Conservation (phyloP, 345 rosid species). For the Eucalyptus regnans region DNA sequence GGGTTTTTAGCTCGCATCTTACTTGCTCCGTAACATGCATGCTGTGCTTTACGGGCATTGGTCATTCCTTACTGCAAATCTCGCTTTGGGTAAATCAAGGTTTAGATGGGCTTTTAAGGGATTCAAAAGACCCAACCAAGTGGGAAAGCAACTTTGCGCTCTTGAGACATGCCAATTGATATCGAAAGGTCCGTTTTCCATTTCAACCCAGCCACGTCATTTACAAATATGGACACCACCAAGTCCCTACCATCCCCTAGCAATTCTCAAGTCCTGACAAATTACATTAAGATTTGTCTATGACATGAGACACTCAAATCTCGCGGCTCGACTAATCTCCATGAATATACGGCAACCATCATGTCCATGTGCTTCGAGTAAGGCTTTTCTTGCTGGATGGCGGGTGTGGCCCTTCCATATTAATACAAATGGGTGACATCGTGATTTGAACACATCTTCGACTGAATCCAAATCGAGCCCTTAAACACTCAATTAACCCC, state of each 20-base stretch:
- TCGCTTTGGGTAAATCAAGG: neutral
- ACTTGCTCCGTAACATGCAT: neutral
- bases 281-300: neutral
- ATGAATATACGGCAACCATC: neutral
- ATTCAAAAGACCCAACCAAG: neutral
- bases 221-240: neutral
- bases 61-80: neutral
- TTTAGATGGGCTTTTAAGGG: neutral
- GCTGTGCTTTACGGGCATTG: neutral
- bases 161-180: neutral
- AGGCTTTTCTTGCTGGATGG: neutral
- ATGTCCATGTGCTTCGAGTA: neutral
- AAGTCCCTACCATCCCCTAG: neutral
- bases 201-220: neutral
- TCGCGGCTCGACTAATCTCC: neutral
- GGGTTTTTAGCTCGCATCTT: neutral
- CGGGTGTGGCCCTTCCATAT: neutral
- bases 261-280: neutral
- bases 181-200: neutral
- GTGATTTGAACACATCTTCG: neutral
- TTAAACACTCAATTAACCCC: neutral
- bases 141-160: neutral
- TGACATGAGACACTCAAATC: neutral
- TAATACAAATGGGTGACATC: neutral
- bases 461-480: neutral